Conservation (phyloP, 2,329 filamentous ascomycete species). For the Epichloe sp. region DNA sequence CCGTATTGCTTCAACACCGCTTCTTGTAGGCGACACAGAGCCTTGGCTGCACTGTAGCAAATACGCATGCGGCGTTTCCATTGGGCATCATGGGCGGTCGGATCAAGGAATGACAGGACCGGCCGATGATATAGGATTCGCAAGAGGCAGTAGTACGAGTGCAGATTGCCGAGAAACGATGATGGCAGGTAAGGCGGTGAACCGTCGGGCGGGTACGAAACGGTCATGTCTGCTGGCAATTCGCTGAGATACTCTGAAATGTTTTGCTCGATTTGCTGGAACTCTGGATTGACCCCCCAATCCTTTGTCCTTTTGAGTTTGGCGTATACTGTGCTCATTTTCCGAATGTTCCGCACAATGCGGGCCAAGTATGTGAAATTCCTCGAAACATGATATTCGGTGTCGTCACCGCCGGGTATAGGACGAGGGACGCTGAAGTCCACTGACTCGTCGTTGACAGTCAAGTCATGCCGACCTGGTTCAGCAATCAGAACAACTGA, state of each 20-base stretch:
- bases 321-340: conserved; percentile 63
- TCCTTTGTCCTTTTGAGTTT: conserved; percentile 65
- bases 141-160: conserved; percentile 76
- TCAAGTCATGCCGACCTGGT: conserved; percentile 64
- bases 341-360: conserved; percentile 63
- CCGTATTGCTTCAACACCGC: conserved; percentile 65
- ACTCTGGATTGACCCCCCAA: conserved; percentile 80
- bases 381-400: conserved; percentile 64
- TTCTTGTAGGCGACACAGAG: conserved; percentile 77
- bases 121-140: conserved; percentile 81
- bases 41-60: conserved; percentile 75
- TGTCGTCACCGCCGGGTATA: conserved; percentile 54
- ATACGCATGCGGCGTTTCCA: conserved; percentile 85
- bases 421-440: conserved; percentile 57
- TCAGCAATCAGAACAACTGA: conserved; percentile 6
- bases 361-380: conserved; percentile 75
- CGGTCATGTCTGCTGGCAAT: conserved; percentile 63
- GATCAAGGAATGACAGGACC: conserved; percentile 67
- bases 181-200: conserved; percentile 75
- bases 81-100: conserved; percentile 52
- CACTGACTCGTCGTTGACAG: conserved; percentile 61
- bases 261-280: conserved; percentile 65
- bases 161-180: conserved; percentile 78
- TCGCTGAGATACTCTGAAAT: conserved; percentile 64
- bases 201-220: conserved; percentile 66